These are phyloP conservation scores for Clathrospora elynae DNA, from an alignment of 2,329 filamentous ascomycete species.

Conservation along the genomic window DNA sequence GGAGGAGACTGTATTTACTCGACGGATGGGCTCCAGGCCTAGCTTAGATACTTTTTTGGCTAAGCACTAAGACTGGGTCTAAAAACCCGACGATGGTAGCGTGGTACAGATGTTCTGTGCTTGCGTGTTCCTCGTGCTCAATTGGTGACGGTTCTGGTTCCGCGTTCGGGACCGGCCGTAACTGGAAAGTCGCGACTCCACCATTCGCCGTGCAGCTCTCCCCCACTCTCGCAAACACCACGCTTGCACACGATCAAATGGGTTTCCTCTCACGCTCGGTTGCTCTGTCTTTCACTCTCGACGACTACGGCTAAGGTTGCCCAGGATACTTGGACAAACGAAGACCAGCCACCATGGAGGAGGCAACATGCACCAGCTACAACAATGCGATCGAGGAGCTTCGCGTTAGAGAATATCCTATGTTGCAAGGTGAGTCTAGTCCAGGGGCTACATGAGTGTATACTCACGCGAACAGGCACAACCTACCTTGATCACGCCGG, in stretches of 20 bases:
- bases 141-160: constrained; percentile 7
- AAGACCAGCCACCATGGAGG: constrained; percentile 33
- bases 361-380: constrained; percentile 51
- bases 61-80: too few species aligned
- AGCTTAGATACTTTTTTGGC: too few species aligned
- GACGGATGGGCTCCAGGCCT: too few species aligned
- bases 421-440: constrained; percentile 65
- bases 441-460: not conserved
- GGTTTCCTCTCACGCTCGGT: constrained; percentile 15
- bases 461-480: constrained; percentile 58
- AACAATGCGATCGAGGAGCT: constrained; percentile 64
- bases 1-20: too few species aligned
- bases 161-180: constrained; percentile 35
- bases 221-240: constrained; percentile 42
- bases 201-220: constrained; percentile 46
- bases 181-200: constrained; percentile 22
- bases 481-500: constrained; percentile 93
- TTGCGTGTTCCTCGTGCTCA: not conserved
- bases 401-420: constrained; percentile 67
- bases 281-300: constrained; percentile 13
- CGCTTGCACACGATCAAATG: constrained; percentile 34
- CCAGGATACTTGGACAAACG: not conserved
- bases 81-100: too few species aligned
- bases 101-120: too few species aligned
- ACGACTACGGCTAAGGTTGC: constrained; percentile 29